Percentiles rank a stretch among this genome's conserved stretches.
Evolutionary conservation across 2,329 filamentous ascomycete species (phyloP).

Genomic region (Microsporum ferrugineum): DNA sequence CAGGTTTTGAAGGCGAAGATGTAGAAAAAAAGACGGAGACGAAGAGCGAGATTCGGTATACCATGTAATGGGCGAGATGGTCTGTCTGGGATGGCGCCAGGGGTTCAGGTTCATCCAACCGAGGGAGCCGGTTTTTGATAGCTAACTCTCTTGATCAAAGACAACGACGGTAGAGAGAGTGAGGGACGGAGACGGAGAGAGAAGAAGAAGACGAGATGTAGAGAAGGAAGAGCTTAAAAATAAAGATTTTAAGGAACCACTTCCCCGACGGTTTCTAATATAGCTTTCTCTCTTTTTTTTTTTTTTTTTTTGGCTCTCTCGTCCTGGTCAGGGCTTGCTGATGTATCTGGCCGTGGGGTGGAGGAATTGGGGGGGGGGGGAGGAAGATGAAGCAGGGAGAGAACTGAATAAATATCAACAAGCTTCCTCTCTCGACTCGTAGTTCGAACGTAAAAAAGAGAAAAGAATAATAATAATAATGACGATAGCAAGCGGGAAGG

Average conservation of each 20-base stretch:
- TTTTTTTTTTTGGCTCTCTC: background rate
- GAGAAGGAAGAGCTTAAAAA: background rate
- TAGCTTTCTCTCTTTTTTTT: background rate
- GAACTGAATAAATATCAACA: background rate
- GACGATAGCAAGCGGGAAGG: background rate
- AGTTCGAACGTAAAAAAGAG: no score
- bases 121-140: background rate
- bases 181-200: background rate
- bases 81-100: background rate
- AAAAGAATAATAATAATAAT: background rate
- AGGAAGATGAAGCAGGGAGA: background rate
- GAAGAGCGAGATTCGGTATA: background rate
- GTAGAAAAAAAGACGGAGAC: background rate
- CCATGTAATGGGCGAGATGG: background rate
- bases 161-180: background rate
- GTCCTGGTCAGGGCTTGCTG: background rate
- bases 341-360: background rate
- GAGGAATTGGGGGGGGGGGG: background rate
- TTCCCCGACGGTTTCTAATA: background rate
- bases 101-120: background rate
- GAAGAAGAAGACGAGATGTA: background rate
- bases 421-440: no score
- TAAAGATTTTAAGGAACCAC: background rate
- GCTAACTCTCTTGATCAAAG: background rate
- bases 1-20: background rate